Evolutionary conservation across 164 flowering plant species (phyloP), one percentile per base, ranked within the genome.

Genomic region (Chimonanthus salicifolius): DNA sequence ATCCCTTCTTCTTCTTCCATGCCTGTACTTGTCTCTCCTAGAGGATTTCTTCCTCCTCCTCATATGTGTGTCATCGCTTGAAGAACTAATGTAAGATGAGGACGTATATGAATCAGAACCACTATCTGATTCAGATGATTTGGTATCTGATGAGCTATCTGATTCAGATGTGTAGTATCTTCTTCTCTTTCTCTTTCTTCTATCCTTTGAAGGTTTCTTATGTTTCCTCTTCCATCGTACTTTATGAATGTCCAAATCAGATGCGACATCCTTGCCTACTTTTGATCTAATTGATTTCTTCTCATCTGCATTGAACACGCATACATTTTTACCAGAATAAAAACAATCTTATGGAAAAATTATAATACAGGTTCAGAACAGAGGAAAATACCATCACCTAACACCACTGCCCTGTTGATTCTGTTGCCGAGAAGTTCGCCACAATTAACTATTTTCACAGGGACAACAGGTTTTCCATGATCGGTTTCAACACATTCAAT

Each of bases 391-490:
- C 70, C 78, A 70, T n/a, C 54, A 18, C 74, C 83, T 10, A 62
- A n/a, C 4, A 44, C 6, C 68, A 62, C 49, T 50, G 51, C 67
- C 18, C 45, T 51, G 8, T 49, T 68, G 64, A 3, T 78, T 75
- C 76, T 87, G 86, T 88, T 87, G 49, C 82, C 92, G 16, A 54
- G 60, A 65, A 79, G 78, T 86, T 92, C 95, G 51, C 99, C 99
- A 84, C 90, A 90, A 79, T 90, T 83, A 62, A 88, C 81, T 69
- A 96, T 87, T 82, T 96, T 93, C 76, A 94, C 97, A 69, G 94
- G 97, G 48, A 48, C 79, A 20, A 89, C 93, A 20, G 88, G 85
- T 49, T 47, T 72, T 63, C 49, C 47, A 6, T 49, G 44, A 46
- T 88, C 97, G 82, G 89, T 88, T 66, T 88, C 97, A 3, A 76